phyloP scores from a whole-genome alignment of 1,139 yeast genomes.

The Arxiozyma slooffiae region DNA sequence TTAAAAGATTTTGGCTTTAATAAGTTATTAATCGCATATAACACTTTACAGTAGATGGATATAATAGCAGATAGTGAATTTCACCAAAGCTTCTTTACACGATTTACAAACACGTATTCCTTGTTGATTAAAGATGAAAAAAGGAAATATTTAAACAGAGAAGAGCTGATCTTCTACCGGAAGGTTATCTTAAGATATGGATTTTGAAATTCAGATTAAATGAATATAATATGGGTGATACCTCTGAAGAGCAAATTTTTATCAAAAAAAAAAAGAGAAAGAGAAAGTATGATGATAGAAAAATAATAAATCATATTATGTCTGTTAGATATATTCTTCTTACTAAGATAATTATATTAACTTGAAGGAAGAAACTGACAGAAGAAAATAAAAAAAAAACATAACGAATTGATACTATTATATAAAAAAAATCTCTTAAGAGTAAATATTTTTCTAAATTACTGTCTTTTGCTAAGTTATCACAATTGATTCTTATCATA shows the following conservation, averaged over 20 bases:
- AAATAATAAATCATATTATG: slow-evolving; percentile 12
- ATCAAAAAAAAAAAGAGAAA: slow-evolving; percentile 16
- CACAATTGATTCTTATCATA: slow-evolving; percentile 14
- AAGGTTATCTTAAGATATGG: slow-evolving; percentile 8
- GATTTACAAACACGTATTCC: slow-evolving; percentile 3
- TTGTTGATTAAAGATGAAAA: slow-evolving; percentile 1
- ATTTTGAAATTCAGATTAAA: slow-evolving; percentile 5
- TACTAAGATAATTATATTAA: slow-evolving; percentile 17
- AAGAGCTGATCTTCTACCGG: neutral
- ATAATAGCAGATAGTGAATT: slow-evolving; percentile 20
- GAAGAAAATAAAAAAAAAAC: neutral
- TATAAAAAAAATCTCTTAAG: slow-evolving; percentile 5
- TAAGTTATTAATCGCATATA: slow-evolving; percentile 12
- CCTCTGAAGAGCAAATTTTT: slow-evolving; percentile 4
- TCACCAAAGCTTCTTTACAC: slow-evolving; percentile 12
- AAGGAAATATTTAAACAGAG: slow-evolving; percentile 2
- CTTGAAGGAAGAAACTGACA: slow-evolving; percentile 17
- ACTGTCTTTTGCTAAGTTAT: slow-evolving; percentile 7
- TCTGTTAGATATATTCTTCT: slow-evolving; percentile 14
- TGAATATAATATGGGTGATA: neutral
- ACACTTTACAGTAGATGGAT: slow-evolving; percentile 12
- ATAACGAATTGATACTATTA: neutral
- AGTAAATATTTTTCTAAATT: neutral
- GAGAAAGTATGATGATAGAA: neutral
- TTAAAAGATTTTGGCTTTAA: slow-evolving; percentile 14